Conservation (phyloP, 2,329 filamentous ascomycete species). For the Trichophyton benhamiae region DNA sequence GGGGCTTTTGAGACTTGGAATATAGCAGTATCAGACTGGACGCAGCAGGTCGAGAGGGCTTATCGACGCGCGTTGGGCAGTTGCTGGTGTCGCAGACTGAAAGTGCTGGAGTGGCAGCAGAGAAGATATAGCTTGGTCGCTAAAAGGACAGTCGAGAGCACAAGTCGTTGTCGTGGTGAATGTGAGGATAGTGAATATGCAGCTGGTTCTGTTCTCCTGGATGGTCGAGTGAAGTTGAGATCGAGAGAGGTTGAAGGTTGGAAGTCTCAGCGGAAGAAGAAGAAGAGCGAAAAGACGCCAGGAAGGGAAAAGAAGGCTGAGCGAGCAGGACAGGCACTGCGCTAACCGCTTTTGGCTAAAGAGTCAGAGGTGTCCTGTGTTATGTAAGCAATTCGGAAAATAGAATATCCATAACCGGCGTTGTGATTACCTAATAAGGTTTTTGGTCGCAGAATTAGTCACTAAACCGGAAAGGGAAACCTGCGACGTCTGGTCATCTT, state of each 20-base stretch:
- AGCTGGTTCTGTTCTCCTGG: slow-evolving; percentile 4
- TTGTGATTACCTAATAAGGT: not conserved
- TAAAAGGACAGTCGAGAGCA: not conserved
- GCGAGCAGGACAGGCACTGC: not conserved
- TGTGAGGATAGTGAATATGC: slow-evolving; percentile 9
- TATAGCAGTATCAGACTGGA: not conserved
- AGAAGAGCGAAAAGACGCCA: not conserved
- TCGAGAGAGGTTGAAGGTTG: not conserved
- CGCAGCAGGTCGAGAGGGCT: not conserved
- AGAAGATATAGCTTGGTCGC: not conserved
- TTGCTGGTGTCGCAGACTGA: not conserved
- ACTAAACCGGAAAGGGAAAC: no score
- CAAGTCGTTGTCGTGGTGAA: not conserved
- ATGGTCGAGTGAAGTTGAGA: not conserved
- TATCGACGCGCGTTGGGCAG: not conserved
- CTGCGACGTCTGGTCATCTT: no score
- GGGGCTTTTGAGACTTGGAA: not conserved
- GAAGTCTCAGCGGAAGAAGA: not conserved
- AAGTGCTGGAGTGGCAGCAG: not conserved
- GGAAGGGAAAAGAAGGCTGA: not conserved
- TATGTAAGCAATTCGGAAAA: not conserved
- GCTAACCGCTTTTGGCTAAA: not conserved
- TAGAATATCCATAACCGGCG: not conserved
- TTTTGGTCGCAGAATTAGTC: no score
- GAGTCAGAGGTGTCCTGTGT: not conserved